Percentiles rank a stretch among this genome's conserved stretches.
phyloP scores from a whole-genome alignment of 768 basidiomycete genomes.

The Cystobasidiopsis lactophilus region DNA sequence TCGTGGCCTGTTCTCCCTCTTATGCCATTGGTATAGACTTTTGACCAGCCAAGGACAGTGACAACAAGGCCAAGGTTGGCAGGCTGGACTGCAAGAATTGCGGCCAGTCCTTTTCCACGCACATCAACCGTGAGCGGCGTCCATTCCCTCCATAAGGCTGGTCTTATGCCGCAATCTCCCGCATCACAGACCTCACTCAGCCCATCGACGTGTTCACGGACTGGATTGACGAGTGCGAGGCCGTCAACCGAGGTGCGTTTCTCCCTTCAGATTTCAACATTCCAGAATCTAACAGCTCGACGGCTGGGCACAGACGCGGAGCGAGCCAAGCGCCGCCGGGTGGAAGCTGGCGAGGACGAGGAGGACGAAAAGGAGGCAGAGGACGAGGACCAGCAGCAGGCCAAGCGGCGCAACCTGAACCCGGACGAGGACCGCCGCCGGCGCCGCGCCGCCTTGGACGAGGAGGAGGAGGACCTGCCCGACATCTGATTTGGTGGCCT shows the following conservation, averaged over 20 bases:
- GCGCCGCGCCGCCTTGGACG: conserved; percentile 4
- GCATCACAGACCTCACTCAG: conserved; percentile 11
- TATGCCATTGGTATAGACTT: neutral
- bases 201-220: conserved; percentile 18
- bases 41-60: neutral
- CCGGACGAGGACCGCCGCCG: neutral
- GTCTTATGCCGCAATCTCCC: neutral
- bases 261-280: conserved; percentile 2
- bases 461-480: conserved; percentile 7
- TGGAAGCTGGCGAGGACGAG: neutral
- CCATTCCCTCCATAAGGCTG: too few species aligned
- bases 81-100: conserved; percentile 19
- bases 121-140: conserved; percentile 1
- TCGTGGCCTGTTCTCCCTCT: neutral
- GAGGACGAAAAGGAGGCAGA: neutral
- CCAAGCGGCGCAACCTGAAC: neutral
- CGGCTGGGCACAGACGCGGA: neutral
- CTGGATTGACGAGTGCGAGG: conserved; percentile 19
- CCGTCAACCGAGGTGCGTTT: conserved; percentile 5
- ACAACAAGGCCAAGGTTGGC: conserved; percentile 11
- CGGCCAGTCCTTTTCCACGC: conserved; percentile 12
- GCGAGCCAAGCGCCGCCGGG: neutral
- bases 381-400: neutral
- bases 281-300: too few species aligned
- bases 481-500: neutral